Evolutionary conservation across 2,329 filamentous ascomycete genomes (phyloP).

Genomic region (Beauveria scarabaeidicola): DNA sequence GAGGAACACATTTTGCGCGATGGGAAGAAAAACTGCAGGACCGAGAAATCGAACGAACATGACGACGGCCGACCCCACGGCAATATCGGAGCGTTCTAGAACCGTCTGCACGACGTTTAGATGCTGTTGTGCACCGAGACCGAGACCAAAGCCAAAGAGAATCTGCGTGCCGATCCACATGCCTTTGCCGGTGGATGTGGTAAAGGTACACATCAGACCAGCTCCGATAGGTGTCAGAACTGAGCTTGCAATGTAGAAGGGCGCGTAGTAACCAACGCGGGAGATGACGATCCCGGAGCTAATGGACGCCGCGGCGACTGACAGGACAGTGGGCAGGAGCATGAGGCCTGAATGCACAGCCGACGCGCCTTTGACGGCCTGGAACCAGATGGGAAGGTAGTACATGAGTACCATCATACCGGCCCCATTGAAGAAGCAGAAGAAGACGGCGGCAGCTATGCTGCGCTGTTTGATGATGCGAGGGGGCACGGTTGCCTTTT

Average conservation of each 20-base stretch:
- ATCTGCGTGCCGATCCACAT: slow-evolving; percentile 35
- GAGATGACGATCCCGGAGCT: slow-evolving; percentile 21
- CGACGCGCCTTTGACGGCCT: slow-evolving; percentile 23
- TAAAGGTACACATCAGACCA: slow-evolving; percentile 30
- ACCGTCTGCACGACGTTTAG: slow-evolving; percentile 33
- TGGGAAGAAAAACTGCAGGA: slow-evolving; percentile 34
- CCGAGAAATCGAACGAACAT: slow-evolving; percentile 30
- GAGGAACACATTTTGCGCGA: slow-evolving; percentile 38
- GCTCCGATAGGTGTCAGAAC: slow-evolving; percentile 22
- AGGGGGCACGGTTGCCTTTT: slow-evolving; percentile 28
- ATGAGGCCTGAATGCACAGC: slow-evolving; percentile 25
- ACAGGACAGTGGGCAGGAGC: slow-evolving; percentile 24
- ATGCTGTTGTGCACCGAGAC: slow-evolving; percentile 31
- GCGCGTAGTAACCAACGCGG: slow-evolving; percentile 27
- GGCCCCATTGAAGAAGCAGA: slow-evolving; percentile 12
- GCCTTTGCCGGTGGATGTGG: slow-evolving; percentile 16
- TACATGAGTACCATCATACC: slow-evolving; percentile 23
- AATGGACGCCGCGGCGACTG: slow-evolving; percentile 20
- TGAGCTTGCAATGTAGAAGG: slow-evolving; percentile 23
- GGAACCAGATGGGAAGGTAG: slow-evolving; percentile 27
- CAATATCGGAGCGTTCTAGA: slow-evolving; percentile 30
- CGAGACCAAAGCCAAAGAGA: slow-evolving; percentile 30
- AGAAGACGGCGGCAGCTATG: slow-evolving; percentile 18
- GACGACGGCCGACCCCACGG: slow-evolving; percentile 29
- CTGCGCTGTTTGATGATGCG: slow-evolving; percentile 26